Evolutionary conservation across 1,284 basidiomycete species (phyloP).

Genomic region (Ceratobasidium sp.): DNA sequence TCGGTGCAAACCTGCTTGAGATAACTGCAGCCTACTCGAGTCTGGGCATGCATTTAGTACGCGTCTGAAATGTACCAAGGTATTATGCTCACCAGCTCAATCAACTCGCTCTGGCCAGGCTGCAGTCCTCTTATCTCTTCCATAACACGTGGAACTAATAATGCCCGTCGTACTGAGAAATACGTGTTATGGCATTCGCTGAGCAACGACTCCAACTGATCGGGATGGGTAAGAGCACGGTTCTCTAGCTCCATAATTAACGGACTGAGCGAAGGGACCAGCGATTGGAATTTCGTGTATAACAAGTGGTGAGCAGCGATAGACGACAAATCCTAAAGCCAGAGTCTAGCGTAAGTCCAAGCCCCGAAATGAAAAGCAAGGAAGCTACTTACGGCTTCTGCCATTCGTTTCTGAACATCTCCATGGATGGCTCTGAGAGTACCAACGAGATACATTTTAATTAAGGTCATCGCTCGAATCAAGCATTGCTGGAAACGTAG

Average conservation of each 20-base stretch:
- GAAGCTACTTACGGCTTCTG: conserved; percentile 68
- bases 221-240: conserved; percentile 73
- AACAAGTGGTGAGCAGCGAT: conserved; percentile 86
- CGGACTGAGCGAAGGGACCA: conserved; percentile 76
- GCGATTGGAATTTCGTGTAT: conserved; percentile 84
- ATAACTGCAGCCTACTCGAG: conserved; percentile 87
- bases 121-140: conserved; percentile 87
- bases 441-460: conserved; percentile 93
- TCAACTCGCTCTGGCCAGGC: conserved; percentile 78
- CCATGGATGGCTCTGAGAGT: conserved; percentile 77
- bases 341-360: conserved; percentile 17
- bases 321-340: conserved; percentile 74
- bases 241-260: conserved; percentile 86
- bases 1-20: conserved; percentile 88
- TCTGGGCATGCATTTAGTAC: conserved; percentile 59
- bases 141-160: conserved; percentile 75
- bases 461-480: conserved; percentile 93
- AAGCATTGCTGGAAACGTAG: conserved; percentile 95
- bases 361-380: not conserved
- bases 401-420: conserved; percentile 77
- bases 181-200: conserved; percentile 87
- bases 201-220: conserved; percentile 79
- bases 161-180: conserved; percentile 73
- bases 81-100: conserved; percentile 76
- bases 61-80: conserved; percentile 5